Evolutionary conservation across 257 asterid genomes (phyloP), one percentile per base, ranked within the genome.

Genomic region (Agastache rugosa): DNA sequence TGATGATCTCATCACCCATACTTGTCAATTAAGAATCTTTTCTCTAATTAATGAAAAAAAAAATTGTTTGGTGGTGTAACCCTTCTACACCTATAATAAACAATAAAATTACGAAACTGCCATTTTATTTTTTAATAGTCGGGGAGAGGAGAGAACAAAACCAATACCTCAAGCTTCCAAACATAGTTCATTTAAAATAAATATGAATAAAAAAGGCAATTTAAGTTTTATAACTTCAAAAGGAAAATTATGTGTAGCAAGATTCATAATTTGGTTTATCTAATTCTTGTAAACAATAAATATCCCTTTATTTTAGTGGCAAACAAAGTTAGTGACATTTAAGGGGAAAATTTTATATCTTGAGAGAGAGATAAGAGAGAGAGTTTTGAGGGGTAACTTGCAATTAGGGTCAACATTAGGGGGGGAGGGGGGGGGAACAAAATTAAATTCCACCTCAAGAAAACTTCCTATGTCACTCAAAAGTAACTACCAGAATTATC

Each of bases 1-100:
- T 34, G 69, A 44, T 60, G 73, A 68, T 23, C 47, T 58, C 75
- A 71, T 58, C 47, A 65, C 25, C 54, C 65, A 56, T 34, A 65
- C 56, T 19, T 27, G 23, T 62, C 72, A 45, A 29, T 22, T 44
- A 31, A 47, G 51, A 73, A 12, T 61, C 20, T 20, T 5, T 11
- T 35, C 44, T 22, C 45, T 20, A 51, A 23, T 25, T 25, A 56
- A 12, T 56, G 23, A 17, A 7, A 0, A 17, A 5, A 8, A 16
- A n/a, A 51, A 17, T 19, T 25, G 11, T 56, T 56, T 56, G 34
- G 3, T 25, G 8, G 55, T 48, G 22, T 6, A 48, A 15, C 17
- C 53, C 53, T 3, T 45, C 6, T 16, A 45, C 51, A 6, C n/a
- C 17, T 42, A 11, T 4, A 12, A 11, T 8, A 2, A 53, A 9